Evolutionary conservation across 768 basidiomycete species (phyloP).

Genomic region (Hypholoma fasciculare): DNA sequence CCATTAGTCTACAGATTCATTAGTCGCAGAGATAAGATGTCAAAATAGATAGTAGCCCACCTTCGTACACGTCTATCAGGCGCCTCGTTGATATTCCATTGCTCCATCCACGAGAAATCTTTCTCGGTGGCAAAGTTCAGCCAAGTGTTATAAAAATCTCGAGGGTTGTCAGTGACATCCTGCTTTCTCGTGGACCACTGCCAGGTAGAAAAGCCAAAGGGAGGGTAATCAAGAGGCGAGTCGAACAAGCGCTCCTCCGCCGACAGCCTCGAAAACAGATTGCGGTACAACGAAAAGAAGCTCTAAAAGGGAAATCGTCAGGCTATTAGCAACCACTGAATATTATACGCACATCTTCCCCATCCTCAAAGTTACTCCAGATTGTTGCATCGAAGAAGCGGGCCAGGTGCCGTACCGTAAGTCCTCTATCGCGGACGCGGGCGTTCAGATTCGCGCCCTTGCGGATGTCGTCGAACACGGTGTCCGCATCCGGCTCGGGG

Average conservation of each 20-base stretch:
- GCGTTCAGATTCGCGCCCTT: conserved; percentile 58
- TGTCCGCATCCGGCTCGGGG: conserved; percentile 82
- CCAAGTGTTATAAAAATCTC: conserved; percentile 86
- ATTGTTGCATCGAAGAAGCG: conserved; percentile 79
- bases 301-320: conserved; percentile 46
- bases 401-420: conserved; percentile 78
- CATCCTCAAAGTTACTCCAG: conserved; percentile 68
- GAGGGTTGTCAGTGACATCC: conserved; percentile 49
- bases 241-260: conserved; percentile 69
- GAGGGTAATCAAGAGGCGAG: conserved; percentile 57
- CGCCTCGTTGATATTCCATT: conserved; percentile 82
- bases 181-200: conserved; percentile 56
- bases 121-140: conserved; percentile 84
- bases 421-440: conserved; percentile 64
- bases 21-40: not conserved
- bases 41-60: conserved; percentile 31
- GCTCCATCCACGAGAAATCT: conserved; percentile 85
- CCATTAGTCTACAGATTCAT: conserved; percentile 67
- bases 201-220: conserved; percentile 82
- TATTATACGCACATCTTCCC: conserved; percentile 47
- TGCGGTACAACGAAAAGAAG: conserved; percentile 88
- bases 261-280: conserved; percentile 80
- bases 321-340: not conserved
- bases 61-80: conserved; percentile 85
- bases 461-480: conserved; percentile 83